Evolutionary conservation across 441 rosid species (phyloP), one percentile per base, ranked within the genome.

Genomic region (Populus tomentosa): DNA sequence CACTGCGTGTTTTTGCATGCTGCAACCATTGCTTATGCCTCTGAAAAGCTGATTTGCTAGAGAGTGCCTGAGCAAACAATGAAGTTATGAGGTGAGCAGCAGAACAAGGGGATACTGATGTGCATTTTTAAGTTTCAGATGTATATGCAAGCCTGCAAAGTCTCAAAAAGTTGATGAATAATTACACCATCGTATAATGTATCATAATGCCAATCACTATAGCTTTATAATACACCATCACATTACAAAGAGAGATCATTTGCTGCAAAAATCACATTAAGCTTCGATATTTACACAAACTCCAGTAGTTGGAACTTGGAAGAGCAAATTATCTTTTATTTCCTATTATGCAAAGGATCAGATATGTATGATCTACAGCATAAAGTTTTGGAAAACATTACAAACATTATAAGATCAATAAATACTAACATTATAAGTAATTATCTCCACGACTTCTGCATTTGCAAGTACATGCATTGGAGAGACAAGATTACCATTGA

Each of bases 371-470:
- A 28, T 67, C 40, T 7, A n/a, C 70, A 67, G 14, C 18, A 67
- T 18, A 14, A 67, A 16, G 33, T 63, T 8, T 11, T 24, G 35
- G 33, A 18, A 67, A 66, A 7, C 68, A 21, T 21, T 21, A 24
- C 53, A 69, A 20, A 64, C 8, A 23, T 8, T 26, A 38, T 21
- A 75, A 40, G 79, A 68, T 23, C 59, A 46, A 74, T 40, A 84
- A 75, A 78, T 79, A 89, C 98, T 88, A 79, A 96, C 99, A 78
- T 89, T 81, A 76, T 96, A 91, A 75, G 97, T 94, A 85, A 96
- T 83, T 82, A 96, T 94, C 88, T 96, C 99, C 83, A 96, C 97
- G 32, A 96, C 99, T 87, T 94, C 99, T 42, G 98, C 99, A 87
- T 96, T 96, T 67, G 88, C 92, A 81, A 96, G 99, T 53, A 86